Base-by-base conservation (phyloP, 768 basidiomycete genomes). In the Astraeus odoratus region DNA sequence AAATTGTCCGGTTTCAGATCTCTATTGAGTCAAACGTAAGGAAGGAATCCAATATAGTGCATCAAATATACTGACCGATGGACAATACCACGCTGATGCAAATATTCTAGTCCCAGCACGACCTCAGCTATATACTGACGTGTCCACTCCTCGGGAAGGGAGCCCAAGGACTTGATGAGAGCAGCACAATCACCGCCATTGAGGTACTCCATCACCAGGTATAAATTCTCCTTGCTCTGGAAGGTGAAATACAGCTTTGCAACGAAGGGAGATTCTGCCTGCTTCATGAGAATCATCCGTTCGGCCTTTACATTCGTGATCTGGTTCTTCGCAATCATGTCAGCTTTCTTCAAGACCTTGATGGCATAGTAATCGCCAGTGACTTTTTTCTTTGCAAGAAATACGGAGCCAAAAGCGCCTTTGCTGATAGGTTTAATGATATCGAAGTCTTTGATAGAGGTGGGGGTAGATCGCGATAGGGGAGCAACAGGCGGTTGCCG, bases 251-350 rank as follows among this genome's bases (percentile, higher is more conserved):
- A 99, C 26, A 99, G 73, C 66, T 96, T 96, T 39, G 92, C 92
- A 40, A 98, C 96, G 58, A 98, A 95, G 13, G 96, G 95, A 8
- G 93, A 96, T 65, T 96, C 93, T 1, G 95, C 88, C 65, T 98
- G 95, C 63, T 93, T 93, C 96, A 99, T 99, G 54, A 99, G 76
- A 57, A 99, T 99, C 83, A 96, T 98, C 46, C 96, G 79, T 70
- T 99, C 96, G 2, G 96, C 96, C 69, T 98, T 98, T 65, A 99
- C 96, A 61, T 98, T 99, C 39, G 96, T 98, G 63, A 99, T 95
- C 66, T 99, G 96, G 71, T 99, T 99, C 78, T 99, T 99, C 31
- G 96, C 90, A 63, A 99, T 98, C 96, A 99, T 99, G 67, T 99
- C 96, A n/a, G 93, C 91, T 72, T 99, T 99, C 72, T 95, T 97